Base-by-base conservation (phyloP, 768 basidiomycete species). In the Panus rudis region DNA sequence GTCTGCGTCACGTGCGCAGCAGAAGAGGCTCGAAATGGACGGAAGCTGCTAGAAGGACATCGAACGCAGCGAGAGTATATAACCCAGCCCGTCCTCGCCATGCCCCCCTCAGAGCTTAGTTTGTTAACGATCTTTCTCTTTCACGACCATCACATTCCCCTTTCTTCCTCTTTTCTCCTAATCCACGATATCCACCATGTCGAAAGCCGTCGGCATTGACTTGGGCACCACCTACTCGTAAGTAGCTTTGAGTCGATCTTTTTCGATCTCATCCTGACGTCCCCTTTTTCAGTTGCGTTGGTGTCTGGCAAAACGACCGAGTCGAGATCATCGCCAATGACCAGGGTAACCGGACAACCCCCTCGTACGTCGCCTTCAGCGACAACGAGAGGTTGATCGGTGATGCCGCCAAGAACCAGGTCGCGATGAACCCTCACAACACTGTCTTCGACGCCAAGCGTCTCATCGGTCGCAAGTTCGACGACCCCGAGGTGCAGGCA, bases 271-370 rank as follows among this genome's bases (percentile, higher is more conserved):
- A 17, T 47, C 28, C 48, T 51, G 37, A 54, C 23, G 16, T 16
- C 25, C 13, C 21, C 25, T 35, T 59, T 42, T 47, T 22, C 63
- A 92, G 89, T n/a, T 97, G 93, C 67, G 94, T 97, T 58, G 94
- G 89, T 76, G 92, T 98, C 61, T 97, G 93, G 93, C 91, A 94
- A 78, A 92, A 96, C 68, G 94, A 98, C 79, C 92, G 94, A 60
- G 93, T 98, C 59, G 93, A 98, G 69, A 97, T 97, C 74, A 97
- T 97, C 63, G 87, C 87, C 69, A 91, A 91, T 59, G 87, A 91
- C 67, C 88, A 90, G 73, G 87, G 88, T 63, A 90, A 94, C 72
- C 85, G 92, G 45, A 94, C 92, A 7, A 94, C 92, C 6, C 92
- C 92, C 13, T 94, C 92, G 6, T 94, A 93, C 64, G 92, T 96